Conservation (phyloP, 202 grass and related monocot species). For the Schoenoplectus triqueter region DNA sequence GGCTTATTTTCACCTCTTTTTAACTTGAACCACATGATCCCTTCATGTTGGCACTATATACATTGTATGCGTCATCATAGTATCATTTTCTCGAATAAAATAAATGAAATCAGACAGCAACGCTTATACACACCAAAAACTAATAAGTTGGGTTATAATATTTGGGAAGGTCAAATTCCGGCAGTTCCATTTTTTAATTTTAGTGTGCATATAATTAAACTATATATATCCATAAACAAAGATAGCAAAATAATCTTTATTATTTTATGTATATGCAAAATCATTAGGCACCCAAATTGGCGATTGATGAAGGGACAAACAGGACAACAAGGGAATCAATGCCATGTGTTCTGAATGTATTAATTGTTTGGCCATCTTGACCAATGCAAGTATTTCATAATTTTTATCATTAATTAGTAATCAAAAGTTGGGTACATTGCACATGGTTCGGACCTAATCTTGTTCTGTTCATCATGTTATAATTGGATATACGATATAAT, state of each 20-base stretch:
- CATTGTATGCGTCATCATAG: no score
- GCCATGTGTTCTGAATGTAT: slow-evolving; percentile 35
- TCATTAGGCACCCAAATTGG: slow-evolving; percentile 28
- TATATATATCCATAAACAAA: not conserved
- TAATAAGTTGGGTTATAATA: no score
- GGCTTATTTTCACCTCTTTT: no score
- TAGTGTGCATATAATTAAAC: not conserved
- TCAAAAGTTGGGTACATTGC: slow-evolving; percentile 28
- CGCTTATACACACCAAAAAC: no score
- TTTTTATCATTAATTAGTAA: slow-evolving; percentile 19
- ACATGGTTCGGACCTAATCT: slow-evolving; percentile 40
- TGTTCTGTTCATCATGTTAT: slow-evolving; percentile 25
- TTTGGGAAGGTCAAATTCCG: not conserved
- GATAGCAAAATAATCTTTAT: slow-evolving; percentile 10
- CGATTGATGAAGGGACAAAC: slow-evolving; percentile 36
- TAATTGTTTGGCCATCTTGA: slow-evolving; percentile 33
- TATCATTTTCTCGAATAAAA: no score
- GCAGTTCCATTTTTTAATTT: not conserved
- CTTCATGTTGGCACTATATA: no score
- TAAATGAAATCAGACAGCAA: not conserved
- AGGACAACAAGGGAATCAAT: slow-evolving; percentile 16
- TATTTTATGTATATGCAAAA: slow-evolving; percentile 1
- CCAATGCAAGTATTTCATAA: slow-evolving; percentile 30
- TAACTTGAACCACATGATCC: no score
- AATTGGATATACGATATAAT: slow-evolving; percentile 17